Base-by-base conservation (phyloP, 495 filamentous ascomycete genomes). In the Choiromyces venosus region DNA sequence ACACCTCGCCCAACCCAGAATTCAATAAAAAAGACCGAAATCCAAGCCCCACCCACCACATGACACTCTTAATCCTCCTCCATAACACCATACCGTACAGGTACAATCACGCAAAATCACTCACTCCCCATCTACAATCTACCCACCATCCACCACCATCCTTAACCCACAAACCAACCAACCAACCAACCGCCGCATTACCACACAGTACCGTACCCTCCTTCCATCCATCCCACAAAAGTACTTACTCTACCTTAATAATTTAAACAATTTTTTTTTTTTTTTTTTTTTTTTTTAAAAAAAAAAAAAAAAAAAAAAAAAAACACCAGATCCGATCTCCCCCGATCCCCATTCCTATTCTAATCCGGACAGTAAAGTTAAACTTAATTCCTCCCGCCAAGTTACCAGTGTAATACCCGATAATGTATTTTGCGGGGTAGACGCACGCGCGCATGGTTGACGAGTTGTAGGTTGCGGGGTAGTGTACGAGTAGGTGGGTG, bases 241-340 rank as follows among this genome's bases (percentile, higher is more conserved):
- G n/a, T n/a, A n/a, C n/a, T n/a, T 25, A 56, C n/a, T 73, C 52
- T 72, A n/a, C 36, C 42, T 37, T 65, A 42, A 18, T 65, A 10
- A n/a, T 35, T 25, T 39, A 39, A 14, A 9, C 18, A 35, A 12
- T 21, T 29, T 66, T 66, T 35, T 37, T 10, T 42, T 19, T 40
- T 12, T 64, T 39, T 35, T 40, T 10, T 35, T 10, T 37, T 69
- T 70, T 37, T 14, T 39, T 76, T 64, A 72, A 77, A 69, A 72
- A 72, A 39, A 76, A 72, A 66, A 46, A 76, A 67, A 68, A 69
- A 9, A 66, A 61, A 75, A 42, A 71, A 52, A 76, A 76, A 21
- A 70, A 36, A 76, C 70, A 74, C 29, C 33, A 73, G 10, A 38
- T 76, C 52, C 37, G 69, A 77, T 42, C n/a, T n/a, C 73, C 66